These are phyloP conservation scores for Pontederia paniculata DNA, from an alignment of 176 grass and related monocot species.

Conservation along the genomic window DNA sequence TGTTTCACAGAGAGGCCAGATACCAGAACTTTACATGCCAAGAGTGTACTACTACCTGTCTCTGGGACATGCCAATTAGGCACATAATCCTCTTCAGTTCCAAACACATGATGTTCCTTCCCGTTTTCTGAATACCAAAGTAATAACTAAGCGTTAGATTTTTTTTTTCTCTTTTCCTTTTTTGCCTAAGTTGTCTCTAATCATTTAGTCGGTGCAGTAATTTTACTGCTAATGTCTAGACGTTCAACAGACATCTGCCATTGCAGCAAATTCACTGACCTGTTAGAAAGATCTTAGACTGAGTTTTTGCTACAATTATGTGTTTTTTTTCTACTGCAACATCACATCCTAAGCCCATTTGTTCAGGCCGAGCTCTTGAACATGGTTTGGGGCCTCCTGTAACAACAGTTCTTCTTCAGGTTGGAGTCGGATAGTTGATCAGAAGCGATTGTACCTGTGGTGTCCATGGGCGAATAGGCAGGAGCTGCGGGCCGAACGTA, in stretches of 20 bases:
- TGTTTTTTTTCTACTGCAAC: too few relatives aligned
- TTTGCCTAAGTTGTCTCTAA: neutral
- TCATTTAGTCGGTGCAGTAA: too few relatives aligned
- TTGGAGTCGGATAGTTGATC: too few relatives aligned
- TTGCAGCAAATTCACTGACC: too few relatives aligned
- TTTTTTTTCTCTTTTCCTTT: too few relatives aligned
- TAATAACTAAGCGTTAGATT: neutral
- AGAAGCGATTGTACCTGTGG: too few relatives aligned
- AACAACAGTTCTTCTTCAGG: too few relatives aligned
- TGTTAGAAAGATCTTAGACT: neutral
- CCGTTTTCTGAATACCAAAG: conserved; percentile 17
- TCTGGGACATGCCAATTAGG: conserved; percentile 8
- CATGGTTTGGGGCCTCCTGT: too few relatives aligned
- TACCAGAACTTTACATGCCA: neutral
- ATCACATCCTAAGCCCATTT: too few relatives aligned
- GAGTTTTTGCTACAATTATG: too few relatives aligned
- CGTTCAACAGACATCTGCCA: too few relatives aligned
- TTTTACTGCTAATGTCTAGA: neutral
- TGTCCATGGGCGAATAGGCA: conserved; percentile 41
- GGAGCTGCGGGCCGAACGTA: conserved; percentile 40
- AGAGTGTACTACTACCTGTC: conserved; percentile 2
- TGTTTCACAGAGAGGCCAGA: neutral
- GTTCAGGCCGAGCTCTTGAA: too few relatives aligned
- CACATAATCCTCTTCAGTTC: conserved; percentile 21
- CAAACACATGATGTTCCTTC: conserved; percentile 21